A percentile compares a stretch with the other conserved stretches of the same genome.
phyloP scores from a whole-genome alignment of 2,329 filamentous ascomycete species.

The Madurella mycetomatis region DNA sequence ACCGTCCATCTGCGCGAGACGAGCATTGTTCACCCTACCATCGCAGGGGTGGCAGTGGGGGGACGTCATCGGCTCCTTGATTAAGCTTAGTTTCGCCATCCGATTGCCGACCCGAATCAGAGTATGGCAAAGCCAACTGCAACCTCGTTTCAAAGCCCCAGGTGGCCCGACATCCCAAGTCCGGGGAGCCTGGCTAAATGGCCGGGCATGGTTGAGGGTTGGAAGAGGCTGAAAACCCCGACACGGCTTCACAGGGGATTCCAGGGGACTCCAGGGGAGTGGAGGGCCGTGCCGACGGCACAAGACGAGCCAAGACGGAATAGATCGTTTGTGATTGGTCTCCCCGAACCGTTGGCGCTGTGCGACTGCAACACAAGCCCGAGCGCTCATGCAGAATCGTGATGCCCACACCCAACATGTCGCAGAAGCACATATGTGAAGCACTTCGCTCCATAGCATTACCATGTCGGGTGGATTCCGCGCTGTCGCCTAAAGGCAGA shows the following conservation, averaged over 20 bases:
- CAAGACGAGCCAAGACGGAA: constrained; percentile 13
- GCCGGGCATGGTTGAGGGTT: neutral
- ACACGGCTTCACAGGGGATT: neutral
- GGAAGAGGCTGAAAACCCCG: neutral
- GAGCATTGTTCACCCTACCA: neutral
- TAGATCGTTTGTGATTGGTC: constrained; percentile 2
- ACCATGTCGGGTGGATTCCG: neutral
- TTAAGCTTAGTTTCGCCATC: constrained; percentile 11
- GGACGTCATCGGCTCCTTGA: neutral
- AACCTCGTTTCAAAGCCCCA: constrained; percentile 3
- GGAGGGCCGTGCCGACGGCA: neutral
- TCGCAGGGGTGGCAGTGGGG: neutral
- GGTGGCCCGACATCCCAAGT: neutral
- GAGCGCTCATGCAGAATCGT: constrained; percentile 9
- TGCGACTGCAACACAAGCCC: constrained; percentile 14
- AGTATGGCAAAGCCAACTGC: neutral
- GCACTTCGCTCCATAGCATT: constrained; percentile 14
- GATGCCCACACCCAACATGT: neutral
- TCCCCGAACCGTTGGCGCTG: constrained; percentile 1
- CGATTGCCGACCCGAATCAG: constrained; percentile 7
- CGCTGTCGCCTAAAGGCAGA: neutral
- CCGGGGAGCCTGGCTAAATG: constrained; percentile 5
- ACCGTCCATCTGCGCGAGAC: too few species aligned
- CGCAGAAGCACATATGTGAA: constrained; percentile 9
- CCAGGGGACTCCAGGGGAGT: neutral